A percentile compares a stretch with the other conserved stretches of the same genome.
Evolutionary conservation across 1,139 yeast species (phyloP).

Genomic region (Hyphopichia wangnamkhiaoensis): DNA sequence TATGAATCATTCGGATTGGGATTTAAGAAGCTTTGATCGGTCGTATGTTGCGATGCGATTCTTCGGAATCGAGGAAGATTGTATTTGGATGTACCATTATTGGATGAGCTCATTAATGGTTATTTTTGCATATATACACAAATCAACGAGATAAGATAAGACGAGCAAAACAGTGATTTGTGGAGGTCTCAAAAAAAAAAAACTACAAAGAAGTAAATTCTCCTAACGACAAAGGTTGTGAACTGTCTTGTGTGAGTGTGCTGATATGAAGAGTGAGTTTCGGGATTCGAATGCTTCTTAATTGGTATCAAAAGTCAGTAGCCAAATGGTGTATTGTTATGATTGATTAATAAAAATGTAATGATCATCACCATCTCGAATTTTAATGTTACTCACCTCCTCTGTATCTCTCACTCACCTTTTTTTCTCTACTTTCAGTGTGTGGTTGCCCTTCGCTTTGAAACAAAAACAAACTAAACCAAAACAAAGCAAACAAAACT

Average conservation of each 20-base stretch:
- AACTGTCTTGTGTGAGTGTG: no score
- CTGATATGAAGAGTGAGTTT: no score
- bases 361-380: no score
- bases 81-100: constrained; percentile 14
- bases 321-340: no score
- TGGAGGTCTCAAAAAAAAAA: no score
- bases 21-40: constrained; percentile 19
- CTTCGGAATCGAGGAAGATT: constrained; percentile 18
- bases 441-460: neutral
- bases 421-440: neutral
- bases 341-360: no score
- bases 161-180: no score
- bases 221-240: no score
- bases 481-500: neutral
- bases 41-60: constrained; percentile 18
- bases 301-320: no score
- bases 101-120: constrained; percentile 12
- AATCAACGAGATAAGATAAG: neutral
- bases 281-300: no score
- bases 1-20: constrained; percentile 16
- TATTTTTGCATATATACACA: neutral
- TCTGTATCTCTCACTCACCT: neutral
- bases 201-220: no score
- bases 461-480: neutral
- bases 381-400: neutral